Evolutionary conservation across 306 rosid species (phyloP), one percentile per base, ranked within the genome.

Genomic region (Amphicarpaea edgeworthii): DNA sequence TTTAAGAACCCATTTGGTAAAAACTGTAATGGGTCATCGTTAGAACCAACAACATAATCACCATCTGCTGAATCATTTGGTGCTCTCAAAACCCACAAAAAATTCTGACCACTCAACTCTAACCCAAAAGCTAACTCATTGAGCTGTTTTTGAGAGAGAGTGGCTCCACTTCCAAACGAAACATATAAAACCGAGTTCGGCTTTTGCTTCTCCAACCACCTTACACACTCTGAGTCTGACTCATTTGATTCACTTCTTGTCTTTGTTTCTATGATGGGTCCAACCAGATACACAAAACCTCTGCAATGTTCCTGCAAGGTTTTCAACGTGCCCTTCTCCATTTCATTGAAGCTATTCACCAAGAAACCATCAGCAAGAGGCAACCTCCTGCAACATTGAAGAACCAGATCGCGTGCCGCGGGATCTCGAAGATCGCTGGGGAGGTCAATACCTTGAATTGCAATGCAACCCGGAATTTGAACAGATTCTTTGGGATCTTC

Each of bases 61-160:
- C 59, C 72, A 50, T 51, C 55, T 3, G 45, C 40, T 21, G 65
- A 49, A 49, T 64, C 72, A 41, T 16, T 38, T 9, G 80, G 80
- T 6, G 40, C 62, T 65, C 45, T 75, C 17, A 81, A 20, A 20
- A 81, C 81, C 84, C 84, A 75, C 12, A 75, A 30, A 40, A 81
- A 81, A 7, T 40, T 69, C 17, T 75, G 61, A 30, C 30, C 73
- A 69, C 84, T 75, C 53, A 41, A n/a, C 28, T 81, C 81, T 14
- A 81, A 50, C 1, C 85, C 85, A 4, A 14, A 15, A 20, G 81
- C 85, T 0, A 81, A 2, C 70, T 81, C 85, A 21, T 75, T 14
- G 0, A 62, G 12, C 15, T 81, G 85, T 14, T 65, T 42, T 17
- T 51, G 45, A 12, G 54, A 10, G 0, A 68, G 45, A 2, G 73